phyloP scores from a whole-genome alignment of 257 asterid genomes.

The Salvia splendens region DNA sequence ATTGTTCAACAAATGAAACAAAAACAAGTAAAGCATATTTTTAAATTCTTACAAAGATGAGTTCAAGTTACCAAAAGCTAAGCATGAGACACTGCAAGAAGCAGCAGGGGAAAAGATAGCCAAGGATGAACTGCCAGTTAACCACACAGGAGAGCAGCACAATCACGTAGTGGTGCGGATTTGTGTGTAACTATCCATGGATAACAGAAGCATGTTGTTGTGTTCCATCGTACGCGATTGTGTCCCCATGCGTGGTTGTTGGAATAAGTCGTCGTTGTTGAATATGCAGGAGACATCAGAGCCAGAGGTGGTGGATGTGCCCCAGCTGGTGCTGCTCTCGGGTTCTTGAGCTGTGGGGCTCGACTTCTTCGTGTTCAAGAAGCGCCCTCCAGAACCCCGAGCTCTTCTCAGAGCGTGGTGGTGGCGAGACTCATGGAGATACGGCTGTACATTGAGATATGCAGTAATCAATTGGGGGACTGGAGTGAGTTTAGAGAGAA shows the following conservation, averaged over 20 bases:
- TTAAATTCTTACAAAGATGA: conserved; percentile 19
- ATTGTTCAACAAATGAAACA: conserved; percentile 20
- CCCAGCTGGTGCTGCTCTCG: conserved; percentile 56
- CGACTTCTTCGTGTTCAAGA: conserved; percentile 51
- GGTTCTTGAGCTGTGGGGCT: conserved; percentile 36
- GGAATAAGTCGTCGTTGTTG: conserved; percentile 49
- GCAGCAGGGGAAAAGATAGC: conserved; percentile 53
- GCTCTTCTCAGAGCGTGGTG: conserved; percentile 66
- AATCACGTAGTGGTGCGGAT: conserved; percentile 40
- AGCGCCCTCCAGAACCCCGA: conserved; percentile 72
- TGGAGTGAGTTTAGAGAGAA: no score
- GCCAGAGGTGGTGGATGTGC: conserved; percentile 42
- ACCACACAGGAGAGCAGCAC: conserved; percentile 30
- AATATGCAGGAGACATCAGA: conserved; percentile 63
- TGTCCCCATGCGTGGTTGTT: conserved; percentile 35
- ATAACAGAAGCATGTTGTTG: conserved; percentile 39
- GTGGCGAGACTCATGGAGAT: conserved; percentile 73
- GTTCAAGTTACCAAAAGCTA: conserved; percentile 14
- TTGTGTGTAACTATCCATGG: conserved; percentile 41
- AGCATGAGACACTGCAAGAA: conserved; percentile 31
- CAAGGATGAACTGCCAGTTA: conserved; percentile 89
- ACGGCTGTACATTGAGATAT: conserved; percentile 45
- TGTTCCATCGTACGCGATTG: conserved; percentile 35
- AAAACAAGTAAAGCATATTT: conserved; percentile 15
- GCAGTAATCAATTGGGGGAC: conserved; percentile 1